These are phyloP conservation scores for Zea mays DNA, from an alignment of 176 grass and related monocot species.

Conservation along the genomic window DNA sequence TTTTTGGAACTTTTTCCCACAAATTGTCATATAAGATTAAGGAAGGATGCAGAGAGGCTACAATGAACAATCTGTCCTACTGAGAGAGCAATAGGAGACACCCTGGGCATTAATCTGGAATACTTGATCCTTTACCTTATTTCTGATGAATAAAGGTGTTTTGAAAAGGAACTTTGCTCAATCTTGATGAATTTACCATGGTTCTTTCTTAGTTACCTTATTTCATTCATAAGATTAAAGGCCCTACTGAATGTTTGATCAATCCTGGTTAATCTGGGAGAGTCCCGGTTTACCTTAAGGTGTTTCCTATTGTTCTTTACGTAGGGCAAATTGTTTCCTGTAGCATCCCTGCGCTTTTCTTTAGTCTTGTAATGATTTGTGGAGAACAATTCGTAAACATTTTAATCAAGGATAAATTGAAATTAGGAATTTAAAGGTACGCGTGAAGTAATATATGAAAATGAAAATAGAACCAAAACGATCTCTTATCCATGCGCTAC, in stretches of 20 bases:
- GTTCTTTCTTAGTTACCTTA: not conserved
- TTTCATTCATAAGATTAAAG: not conserved
- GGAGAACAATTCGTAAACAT: not conserved
- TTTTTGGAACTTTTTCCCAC: not conserved
- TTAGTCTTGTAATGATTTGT: not conserved
- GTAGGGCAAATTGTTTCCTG: not conserved
- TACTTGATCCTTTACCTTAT: not conserved
- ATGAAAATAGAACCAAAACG: not conserved
- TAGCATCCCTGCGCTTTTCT: not conserved
- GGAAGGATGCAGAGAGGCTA: not conserved
- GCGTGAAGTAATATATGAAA: not conserved
- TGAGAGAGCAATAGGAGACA: not conserved
- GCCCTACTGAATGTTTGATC: not conserved
- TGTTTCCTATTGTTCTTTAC: not conserved
- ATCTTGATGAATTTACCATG: not conserved
- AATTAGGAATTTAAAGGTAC: not conserved
- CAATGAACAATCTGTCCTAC: not conserved
- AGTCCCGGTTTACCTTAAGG: not conserved
- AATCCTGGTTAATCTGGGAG: not conserved
- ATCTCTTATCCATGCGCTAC: not conserved
- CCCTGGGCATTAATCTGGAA: not conserved
- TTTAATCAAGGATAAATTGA: conserved; percentile 1
- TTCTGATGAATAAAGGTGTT: not conserved
- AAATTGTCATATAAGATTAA: not conserved
- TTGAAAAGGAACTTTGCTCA: not conserved